Conservation (phyloP, 345 rosid species). For the Moringa oleifera region DNA sequence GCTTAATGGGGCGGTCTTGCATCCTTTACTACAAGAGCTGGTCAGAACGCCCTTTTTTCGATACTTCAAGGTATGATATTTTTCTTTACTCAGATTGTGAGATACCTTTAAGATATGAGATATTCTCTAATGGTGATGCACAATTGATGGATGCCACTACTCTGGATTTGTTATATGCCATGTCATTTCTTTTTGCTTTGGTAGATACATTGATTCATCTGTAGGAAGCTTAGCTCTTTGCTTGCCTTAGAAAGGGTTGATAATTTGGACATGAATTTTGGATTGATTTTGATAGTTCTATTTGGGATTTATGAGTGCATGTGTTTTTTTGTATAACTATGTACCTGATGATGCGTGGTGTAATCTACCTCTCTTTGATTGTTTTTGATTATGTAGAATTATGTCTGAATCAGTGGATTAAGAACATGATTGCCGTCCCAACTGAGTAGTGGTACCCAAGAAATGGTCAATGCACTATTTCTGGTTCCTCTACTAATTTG, state of each 20-base stretch:
- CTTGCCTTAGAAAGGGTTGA: background rate
- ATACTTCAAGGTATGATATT: conserved; percentile 72
- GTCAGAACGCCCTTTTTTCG: conserved; percentile 82
- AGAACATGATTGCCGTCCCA: background rate
- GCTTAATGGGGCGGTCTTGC: conserved; percentile 63
- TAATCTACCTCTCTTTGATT: background rate
- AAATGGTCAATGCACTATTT: background rate
- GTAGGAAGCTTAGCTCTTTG: background rate
- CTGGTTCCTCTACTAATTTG: too few relatives aligned
- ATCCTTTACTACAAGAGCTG: conserved; percentile 82
- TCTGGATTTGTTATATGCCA: too few relatives aligned
- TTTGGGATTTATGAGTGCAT: background rate
- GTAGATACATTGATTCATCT: background rate
- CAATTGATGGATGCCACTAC: too few relatives aligned
- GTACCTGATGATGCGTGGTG: background rate
- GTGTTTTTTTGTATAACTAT: too few relatives aligned
- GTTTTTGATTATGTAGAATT: background rate
- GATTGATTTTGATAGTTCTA: background rate
- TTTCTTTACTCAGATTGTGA: too few relatives aligned
- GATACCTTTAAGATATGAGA: background rate
- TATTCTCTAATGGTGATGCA: too few relatives aligned
- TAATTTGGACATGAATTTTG: background rate
- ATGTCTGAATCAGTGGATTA: background rate
- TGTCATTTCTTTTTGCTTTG: background rate
- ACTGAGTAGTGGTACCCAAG: background rate